Evolutionary conservation across 768 basidiomycete genomes (phyloP).

Genomic region (Russula sp.): DNA sequence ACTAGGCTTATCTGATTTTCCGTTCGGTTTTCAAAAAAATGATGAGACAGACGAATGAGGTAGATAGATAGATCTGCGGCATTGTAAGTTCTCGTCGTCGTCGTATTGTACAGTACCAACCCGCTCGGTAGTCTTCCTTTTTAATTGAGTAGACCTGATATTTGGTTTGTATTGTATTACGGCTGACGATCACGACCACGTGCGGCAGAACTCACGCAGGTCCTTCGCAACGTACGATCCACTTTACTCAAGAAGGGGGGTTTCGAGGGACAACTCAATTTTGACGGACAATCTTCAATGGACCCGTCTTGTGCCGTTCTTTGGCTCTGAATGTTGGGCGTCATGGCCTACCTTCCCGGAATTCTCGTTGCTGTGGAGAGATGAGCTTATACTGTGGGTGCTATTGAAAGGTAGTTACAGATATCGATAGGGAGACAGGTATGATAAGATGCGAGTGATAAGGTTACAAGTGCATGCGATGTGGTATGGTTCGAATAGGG

Average conservation of each 20-base stretch:
- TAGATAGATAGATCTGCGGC: background rate
- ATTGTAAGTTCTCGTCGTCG: background rate
- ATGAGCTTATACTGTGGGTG: background rate
- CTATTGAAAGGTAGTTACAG: slow-evolving; percentile 8
- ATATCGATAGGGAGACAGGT: slow-evolving; percentile 6
- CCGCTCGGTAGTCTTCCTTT: background rate
- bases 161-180: background rate
- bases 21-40: background rate
- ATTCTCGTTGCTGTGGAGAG: background rate
- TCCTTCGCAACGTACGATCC: background rate
- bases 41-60: background rate
- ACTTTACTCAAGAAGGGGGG: background rate
- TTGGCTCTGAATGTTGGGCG: background rate
- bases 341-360: background rate
- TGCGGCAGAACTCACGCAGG: background rate
- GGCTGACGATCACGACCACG: background rate
- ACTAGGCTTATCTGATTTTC: background rate
- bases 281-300: background rate
- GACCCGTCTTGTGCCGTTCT: background rate
- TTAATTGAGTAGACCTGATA: background rate
- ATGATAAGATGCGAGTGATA: slow-evolving; percentile 22
- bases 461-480: slow-evolving; percentile 21
- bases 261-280: background rate
- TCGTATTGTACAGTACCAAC: background rate
- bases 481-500: background rate